Evolutionary conservation across 2,329 filamentous ascomycete species (phyloP), one percentile per base, ranked within the genome.

Genomic region (Cryoendolithus antarcticus): DNA sequence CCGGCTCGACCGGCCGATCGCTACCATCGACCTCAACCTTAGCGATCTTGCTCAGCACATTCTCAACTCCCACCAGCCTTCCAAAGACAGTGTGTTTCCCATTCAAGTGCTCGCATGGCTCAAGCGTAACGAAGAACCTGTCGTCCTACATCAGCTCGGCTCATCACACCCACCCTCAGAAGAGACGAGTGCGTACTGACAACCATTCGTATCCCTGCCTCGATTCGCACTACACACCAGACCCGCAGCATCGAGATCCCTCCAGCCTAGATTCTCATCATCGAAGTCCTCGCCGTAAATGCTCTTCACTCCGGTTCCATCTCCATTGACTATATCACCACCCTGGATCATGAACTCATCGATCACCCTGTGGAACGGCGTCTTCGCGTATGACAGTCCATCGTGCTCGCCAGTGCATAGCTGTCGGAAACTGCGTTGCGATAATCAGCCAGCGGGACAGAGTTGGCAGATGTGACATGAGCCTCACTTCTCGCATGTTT

Each of bases 311-410:
- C 62, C 62, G 1, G 62, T 64, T 9, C 62, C 62, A 40, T 65
- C 56, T 36, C 59, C 57, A 21, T 56, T 54, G 3, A 54, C 60
- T 24, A 64, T 63, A 42, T 65, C 62, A 11, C 62, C 62, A 33
- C 62, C 62, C 49, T 65, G 62, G 3, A 64, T 50, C 62, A 65
- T 65, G 49, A 65, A 65, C 31, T 62, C 60, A 44, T 63, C 59
- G 39, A 65, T 64, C 34, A 65, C 52, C 8, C 62, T 53, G 44
- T 64, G 62, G 46, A 64, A 62, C 11, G 59, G 58, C 4, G 53
- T 51, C 34, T 52, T 46, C 31, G 57, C 58, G 49, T 64, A 65
- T 13, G 53, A 57, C 34, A 64, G 45, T n/a, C 49, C 51, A 32
- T 56, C 42, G 44, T 61, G 50, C 35, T 61, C 55, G 43, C 57